Conservation (phyloP, 2,329 filamentous ascomycete species). For the Mariannaea elegans region DNA sequence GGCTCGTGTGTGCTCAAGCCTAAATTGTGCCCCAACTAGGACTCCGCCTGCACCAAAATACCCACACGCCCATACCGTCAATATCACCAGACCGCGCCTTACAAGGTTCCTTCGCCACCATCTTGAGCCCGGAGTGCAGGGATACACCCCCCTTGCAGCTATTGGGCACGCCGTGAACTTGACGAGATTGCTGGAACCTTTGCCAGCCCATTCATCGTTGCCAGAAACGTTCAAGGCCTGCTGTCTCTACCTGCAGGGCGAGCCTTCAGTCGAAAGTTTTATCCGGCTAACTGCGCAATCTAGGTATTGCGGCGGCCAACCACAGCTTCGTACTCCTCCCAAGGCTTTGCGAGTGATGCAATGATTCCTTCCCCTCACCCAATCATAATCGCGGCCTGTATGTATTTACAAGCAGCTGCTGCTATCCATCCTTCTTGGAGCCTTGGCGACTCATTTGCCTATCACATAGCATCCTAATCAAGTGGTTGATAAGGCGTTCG, state of each 20-base stretch:
- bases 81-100: background rate
- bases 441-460: constrained; percentile 32
- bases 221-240: background rate
- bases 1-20: constrained; percentile 25
- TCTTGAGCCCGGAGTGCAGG: background rate
- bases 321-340: constrained; percentile 5
- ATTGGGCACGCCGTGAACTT: background rate
- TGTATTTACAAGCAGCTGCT: constrained; percentile 24
- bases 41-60: constrained; percentile 1
- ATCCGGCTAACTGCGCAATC: constrained; percentile 37
- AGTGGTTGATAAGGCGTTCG: constrained; percentile 40
- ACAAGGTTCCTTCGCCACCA: background rate
- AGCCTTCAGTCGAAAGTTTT: constrained; percentile 34
- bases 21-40: constrained; percentile 15
- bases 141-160: constrained; percentile 3
- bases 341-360: constrained; percentile 5
- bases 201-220: background rate
- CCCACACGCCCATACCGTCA: constrained; percentile 8
- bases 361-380: constrained; percentile 12
- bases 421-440: constrained; percentile 26
- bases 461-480: constrained; percentile 43
- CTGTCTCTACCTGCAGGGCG: constrained; percentile 26
- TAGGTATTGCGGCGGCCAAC: constrained; percentile 20
- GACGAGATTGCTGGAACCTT: constrained; percentile 6
- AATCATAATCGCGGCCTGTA: constrained; percentile 24